phyloP scores from a whole-genome alignment of 1,284 basidiomycete genomes.

The Trichosporon sp. region DNA sequence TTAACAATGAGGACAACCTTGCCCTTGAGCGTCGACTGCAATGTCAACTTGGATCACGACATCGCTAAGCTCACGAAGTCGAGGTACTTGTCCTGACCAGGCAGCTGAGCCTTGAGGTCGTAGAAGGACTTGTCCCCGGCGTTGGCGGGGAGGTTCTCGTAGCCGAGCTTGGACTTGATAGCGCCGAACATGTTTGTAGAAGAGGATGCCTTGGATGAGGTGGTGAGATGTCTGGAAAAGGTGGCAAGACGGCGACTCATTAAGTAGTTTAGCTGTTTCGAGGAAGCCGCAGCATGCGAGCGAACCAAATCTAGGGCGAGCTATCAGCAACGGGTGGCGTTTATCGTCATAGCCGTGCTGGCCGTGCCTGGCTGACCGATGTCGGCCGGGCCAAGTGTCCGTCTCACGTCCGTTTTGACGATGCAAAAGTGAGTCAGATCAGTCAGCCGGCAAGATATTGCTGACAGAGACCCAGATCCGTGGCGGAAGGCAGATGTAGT shows the following conservation, averaged over 20 bases:
- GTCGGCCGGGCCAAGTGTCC: constrained; percentile 1
- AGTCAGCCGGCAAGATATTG: not conserved
- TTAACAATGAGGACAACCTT: constrained; percentile 63
- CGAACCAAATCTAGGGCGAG: constrained; percentile 2
- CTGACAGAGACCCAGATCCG: not conserved
- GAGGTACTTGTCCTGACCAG: constrained; percentile 46
- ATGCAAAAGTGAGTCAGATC: not conserved
- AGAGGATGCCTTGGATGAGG: constrained; percentile 1
- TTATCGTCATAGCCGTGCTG: constrained; percentile 10
- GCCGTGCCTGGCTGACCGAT: not conserved
- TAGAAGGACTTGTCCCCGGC: constrained; percentile 53
- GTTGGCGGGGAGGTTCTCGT: constrained; percentile 45
- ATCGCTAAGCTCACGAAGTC: constrained; percentile 46
- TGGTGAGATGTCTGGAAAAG: constrained; percentile 11
- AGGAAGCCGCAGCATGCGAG: not conserved
- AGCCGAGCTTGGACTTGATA: constrained; percentile 26
- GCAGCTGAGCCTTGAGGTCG: constrained; percentile 56
- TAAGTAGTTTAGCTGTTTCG: constrained; percentile 12
- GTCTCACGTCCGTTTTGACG: not conserved
- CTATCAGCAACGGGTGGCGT: constrained; percentile 4
- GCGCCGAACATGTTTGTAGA: constrained; percentile 26
- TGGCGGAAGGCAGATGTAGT: not conserved
- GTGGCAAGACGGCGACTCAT: not conserved
- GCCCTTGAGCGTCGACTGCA: constrained; percentile 55
- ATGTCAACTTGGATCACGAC: constrained; percentile 2